Conservation (phyloP, 345 rosid genomes). For the Salix koriyanagi region DNA sequence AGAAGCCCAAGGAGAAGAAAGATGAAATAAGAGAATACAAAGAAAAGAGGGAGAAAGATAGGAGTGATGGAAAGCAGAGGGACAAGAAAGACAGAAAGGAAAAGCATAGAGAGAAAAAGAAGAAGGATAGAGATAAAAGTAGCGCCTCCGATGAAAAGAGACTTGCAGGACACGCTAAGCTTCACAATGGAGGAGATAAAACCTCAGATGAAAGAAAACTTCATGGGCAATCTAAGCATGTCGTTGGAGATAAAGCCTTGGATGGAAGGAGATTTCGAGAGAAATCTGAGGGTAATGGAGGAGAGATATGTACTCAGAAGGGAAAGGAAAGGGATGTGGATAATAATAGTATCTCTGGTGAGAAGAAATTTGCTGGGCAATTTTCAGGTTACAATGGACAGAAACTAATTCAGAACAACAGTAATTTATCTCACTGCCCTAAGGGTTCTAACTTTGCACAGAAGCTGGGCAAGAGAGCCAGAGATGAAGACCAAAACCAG, state of each 20-base stretch:
- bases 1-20: conserved; percentile 48
- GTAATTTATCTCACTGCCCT: conserved; percentile 8
- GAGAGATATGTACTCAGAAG: background rate
- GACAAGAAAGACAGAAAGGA: conserved; percentile 44
- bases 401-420: conserved; percentile 22
- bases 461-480: conserved; percentile 54
- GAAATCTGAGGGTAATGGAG: background rate
- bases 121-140: conserved; percentile 27
- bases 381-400: conserved; percentile 6
- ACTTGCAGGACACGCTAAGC: conserved; percentile 15
- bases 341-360: too few species aligned
- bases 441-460: conserved; percentile 40
- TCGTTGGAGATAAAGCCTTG: conserved; percentile 16
- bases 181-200: conserved; percentile 30
- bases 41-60: conserved; percentile 52
- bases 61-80: conserved; percentile 46
- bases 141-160: conserved; percentile 31
- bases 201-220: conserved; percentile 30
- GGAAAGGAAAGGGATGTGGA: too few species aligned
- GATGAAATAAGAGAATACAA: conserved; percentile 47
- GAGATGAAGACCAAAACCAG: conserved; percentile 39
- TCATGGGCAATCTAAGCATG: conserved; percentile 20
- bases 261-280: background rate
- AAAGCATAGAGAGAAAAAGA: conserved; percentile 25
- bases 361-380: too few species aligned